Evolutionary conservation across 345 rosid species (phyloP), one percentile per base, ranked within the genome.

Genomic region (Lepidium didymum): DNA sequence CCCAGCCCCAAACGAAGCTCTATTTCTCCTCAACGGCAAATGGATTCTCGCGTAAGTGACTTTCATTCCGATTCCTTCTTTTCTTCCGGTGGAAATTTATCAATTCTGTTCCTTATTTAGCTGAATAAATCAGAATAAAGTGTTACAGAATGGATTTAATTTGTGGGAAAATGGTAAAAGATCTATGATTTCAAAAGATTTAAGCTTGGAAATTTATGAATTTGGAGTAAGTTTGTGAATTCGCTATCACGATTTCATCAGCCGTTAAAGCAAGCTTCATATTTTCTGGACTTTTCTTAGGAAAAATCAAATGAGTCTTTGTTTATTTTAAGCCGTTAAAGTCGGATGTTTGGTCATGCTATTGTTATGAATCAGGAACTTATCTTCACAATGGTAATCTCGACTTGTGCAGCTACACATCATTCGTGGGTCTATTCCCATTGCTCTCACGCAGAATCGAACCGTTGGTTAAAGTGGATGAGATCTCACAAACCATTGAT

Each of bases 401-500:
- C 8, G 33, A 29, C 7, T 29, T 29, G 10, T 73, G 68, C 77
- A 91, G 97, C 74, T 90, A 90, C 82, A 93, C 97, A 36, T 87
- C 96, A 27, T 90, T 93, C 59, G 78, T 80, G 1, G 87, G 88
- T 11, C 50, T 93, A 79, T 93, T 84, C 75, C 96, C 98, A 2
- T 69, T 90, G 79, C 79, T 93, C 75, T 82, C 96, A 8, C 80
- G 86, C 31, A 90, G 91, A 29, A 69, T 80, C 11, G 69, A 83
- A 49, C 86, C 79, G 2, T 55, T 90, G 70, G 83, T 85, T 8
- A 90, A 83, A 73, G 96, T 90, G 49, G 98, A 90, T 61, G 96
- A 93, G 79, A 93, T 93, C 72, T 93, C 97, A 52, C 96, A 93
- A 75, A 88, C 86, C 57, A 86, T 93, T 57, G 98, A 93, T 75